These are phyloP conservation scores for Trichoderma lentiforme DNA, from an alignment of 2,329 filamentous ascomycete species.

Conservation along the genomic window DNA sequence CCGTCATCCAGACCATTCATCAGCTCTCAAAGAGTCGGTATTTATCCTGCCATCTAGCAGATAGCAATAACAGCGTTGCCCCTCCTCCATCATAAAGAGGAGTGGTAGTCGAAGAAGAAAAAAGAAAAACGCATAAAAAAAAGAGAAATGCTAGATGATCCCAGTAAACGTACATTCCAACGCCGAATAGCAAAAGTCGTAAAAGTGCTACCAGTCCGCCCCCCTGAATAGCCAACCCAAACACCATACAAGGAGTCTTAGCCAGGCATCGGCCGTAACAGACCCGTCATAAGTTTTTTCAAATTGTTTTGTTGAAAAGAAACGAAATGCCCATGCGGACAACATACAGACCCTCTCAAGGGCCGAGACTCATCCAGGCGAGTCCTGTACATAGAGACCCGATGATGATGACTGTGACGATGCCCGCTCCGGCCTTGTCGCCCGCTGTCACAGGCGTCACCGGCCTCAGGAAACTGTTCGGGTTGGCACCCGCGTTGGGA, in stretches of 20 bases:
- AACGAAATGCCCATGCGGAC: not conserved
- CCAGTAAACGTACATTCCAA: slow-evolving; percentile 14
- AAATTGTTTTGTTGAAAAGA: not conserved
- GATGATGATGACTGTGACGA: slow-evolving; percentile 46
- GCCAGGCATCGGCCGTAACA: not conserved
- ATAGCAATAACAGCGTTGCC: not conserved
- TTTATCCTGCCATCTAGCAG: slow-evolving; percentile 1
- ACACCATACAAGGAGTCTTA: not conserved
- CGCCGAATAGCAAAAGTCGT: slow-evolving; percentile 4
- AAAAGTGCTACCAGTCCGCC: not conserved
- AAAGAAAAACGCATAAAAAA: not conserved
- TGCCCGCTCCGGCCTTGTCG: slow-evolving; percentile 47
- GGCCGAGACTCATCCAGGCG: slow-evolving; percentile 48
- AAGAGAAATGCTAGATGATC: not conserved
- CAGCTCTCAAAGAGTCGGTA: not conserved
- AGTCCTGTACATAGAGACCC: slow-evolving; percentile 40
- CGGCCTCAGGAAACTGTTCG: slow-evolving; percentile 33
- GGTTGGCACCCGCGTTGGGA: slow-evolving; percentile 40
- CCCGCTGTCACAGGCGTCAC: slow-evolving; percentile 39
- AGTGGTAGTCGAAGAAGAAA: not conserved
- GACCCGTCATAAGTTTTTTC: not conserved
- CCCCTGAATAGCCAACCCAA: not conserved
- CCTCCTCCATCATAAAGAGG: not conserved
- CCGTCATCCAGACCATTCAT: not conserved
- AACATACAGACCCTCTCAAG: slow-evolving; percentile 16